Base-by-base conservation (phyloP, 139 green algal species). In the Haematococcus sp. region DNA sequence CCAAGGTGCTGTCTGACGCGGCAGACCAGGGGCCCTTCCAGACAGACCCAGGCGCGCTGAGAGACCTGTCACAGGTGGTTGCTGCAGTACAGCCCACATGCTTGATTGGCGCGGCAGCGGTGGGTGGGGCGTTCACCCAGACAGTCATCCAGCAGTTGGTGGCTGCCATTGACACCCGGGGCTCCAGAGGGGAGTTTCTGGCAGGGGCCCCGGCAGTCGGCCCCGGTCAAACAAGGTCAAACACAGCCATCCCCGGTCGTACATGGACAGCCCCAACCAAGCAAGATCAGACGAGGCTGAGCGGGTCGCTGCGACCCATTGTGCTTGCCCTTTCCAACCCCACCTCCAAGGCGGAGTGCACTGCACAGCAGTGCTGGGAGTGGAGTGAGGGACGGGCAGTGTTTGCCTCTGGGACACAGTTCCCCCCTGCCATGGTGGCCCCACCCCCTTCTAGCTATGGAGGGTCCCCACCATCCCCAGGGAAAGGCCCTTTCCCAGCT, bases 301-400 rank as follows among this genome's bases (percentile, higher is more conserved):
- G 20, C 17, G 19, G 15, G 1, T 44, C 16, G 17, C 16, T 4
- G 25, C 82, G 86, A 1, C 94, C 94, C 7, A 74, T 98, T 52
- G 88, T 98, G 33, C 90, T 98, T 34, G 85, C 93, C 0, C 80
- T 98, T 19, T 94, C 84, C 68, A 98, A 98, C 81, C 94, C 94
- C 25, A 98, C 90, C n/a, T 82, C 63, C 52, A 87, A 91, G 54
- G 80, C 88, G 11, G 94, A 98, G 89, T 94, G 89, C 83, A 93
- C 87, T 0, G 89, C 84, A 28, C 31, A 83, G 51, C 44, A 81
- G 63, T 61, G 63, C 0, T 73, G 51, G 32, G 15, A 70, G 0
- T 88, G 77, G 70, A 93, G 76, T 0, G 22, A 75, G 20, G 90
- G 85, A n/a, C 56, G 75, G 4, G 86, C 85, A 3, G 70, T 97